These are phyloP conservation scores for Fusarium temperatum DNA, from an alignment of 2,329 filamentous ascomycete genomes.

Conservation along the genomic window DNA sequence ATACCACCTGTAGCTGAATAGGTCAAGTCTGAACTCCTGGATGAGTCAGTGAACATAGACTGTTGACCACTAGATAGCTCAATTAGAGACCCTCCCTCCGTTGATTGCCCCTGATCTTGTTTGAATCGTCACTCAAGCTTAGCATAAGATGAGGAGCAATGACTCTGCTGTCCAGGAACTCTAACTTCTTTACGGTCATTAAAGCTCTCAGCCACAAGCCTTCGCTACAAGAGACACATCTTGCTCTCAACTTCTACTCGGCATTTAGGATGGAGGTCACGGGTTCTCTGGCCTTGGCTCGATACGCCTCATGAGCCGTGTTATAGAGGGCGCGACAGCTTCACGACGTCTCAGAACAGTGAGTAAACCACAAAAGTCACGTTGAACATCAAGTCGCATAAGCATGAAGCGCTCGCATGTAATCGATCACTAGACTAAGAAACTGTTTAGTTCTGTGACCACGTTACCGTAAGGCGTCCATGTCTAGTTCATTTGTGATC, in stretches of 20 bases:
- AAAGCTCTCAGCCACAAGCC: too few relatives aligned
- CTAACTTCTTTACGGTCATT: accelerated
- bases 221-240: too few relatives aligned
- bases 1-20: not conserved
- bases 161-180: too few relatives aligned
- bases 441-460: not conserved
- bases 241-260: too few relatives aligned
- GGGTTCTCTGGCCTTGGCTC: accelerated
- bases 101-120: not conserved
- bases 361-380: too few relatives aligned
- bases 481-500: too few relatives aligned
- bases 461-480: not conserved
- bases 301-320: too few relatives aligned
- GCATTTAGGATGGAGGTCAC: too few relatives aligned
- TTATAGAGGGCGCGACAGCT: too few relatives aligned
- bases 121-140: not conserved
- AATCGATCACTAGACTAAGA: not conserved
- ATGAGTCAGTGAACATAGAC: not conserved
- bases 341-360: too few relatives aligned
- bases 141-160: accelerated
- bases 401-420: not conserved
- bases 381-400: too few relatives aligned
- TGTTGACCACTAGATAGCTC: not conserved
- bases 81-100: accelerated
- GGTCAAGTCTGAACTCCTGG: accelerated